Evolutionary conservation across 331 rosid genomes (phyloP).

Genomic region (Malus hybrid): DNA sequence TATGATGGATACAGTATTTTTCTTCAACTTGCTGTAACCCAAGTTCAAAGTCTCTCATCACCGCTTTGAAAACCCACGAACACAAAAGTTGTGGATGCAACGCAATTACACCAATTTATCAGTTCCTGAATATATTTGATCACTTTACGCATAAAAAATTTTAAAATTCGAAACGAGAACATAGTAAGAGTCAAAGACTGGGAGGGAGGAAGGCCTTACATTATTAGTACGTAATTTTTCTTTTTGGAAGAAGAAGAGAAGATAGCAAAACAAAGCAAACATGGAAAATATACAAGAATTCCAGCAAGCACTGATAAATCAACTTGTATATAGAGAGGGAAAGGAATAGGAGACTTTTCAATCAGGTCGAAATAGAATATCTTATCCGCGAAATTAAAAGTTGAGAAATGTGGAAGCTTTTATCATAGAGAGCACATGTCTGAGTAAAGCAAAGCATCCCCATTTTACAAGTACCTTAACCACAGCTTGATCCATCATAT

Average conservation of each 20-base stretch:
- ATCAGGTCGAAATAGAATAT: conserved; percentile 34
- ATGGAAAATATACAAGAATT: neutral
- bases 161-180: neutral
- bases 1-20: too few relatives aligned
- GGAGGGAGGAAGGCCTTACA: neutral
- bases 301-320: neutral
- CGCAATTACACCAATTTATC: neutral
- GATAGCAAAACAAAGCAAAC: neutral
- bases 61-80: neutral
- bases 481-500: conserved; percentile 32
- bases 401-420: conserved; percentile 10
- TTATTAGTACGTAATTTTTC: too few relatives aligned
- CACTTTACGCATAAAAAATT: neutral
- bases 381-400: conserved; percentile 26
- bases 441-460: conserved; percentile 22
- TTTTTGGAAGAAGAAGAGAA: neutral
- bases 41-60: too few relatives aligned
- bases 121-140: conserved; percentile 8
- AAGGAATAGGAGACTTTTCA: conserved; percentile 12
- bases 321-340: neutral
- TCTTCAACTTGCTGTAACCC: neutral
- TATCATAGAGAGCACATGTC: neutral
- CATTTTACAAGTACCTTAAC: conserved; percentile 31
- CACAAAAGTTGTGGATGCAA: neutral
- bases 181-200: neutral